Evolutionary conservation across 129 eudicot genomes (phyloP), one percentile per base, ranked within the genome.

Genomic region (Glebionis coronaria): DNA sequence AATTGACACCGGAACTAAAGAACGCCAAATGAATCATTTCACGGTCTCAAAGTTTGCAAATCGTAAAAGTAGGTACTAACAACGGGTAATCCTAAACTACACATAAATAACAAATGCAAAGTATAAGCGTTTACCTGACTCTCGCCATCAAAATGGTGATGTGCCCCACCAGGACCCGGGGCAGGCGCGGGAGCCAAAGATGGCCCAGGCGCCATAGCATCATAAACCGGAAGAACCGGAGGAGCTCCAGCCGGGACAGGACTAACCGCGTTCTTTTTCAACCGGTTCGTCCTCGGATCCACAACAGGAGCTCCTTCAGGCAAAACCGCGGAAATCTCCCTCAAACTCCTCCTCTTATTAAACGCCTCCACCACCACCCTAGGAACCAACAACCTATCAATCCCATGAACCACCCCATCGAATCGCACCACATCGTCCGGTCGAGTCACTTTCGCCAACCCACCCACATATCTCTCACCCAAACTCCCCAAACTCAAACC

Each of bases 181-280:
- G 98, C 98, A 0, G 98, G 98, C 0, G 98, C 96, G 25, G 96
- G 96, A 19, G 98, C 96, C 2, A 85, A 76, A 14, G 97, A 82
- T 0, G 95, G 95, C 5, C 98, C 98, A 0, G 98, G 96, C 0
- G 98, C 96, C 80, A 85, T 13, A 8, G 98, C 98, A 52, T 77
- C 83, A 55, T 49, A 81, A 4, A 92, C 71, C 18, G 96, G 98
- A 0, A 92, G 68, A n/a, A 60, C 88, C 16, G 97, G 97, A 6
- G 96, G 76, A 3, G 91, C 50, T 0, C 96, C 98, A 46, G 72
- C 83, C 0, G 90, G 86, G 14, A 53, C 84, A 4, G 86, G 87
- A 6, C 68, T 4, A 12, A 76, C 74, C 1, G 83, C 64, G 45
- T 81, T 81, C 53, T 79, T 35, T 35, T 35, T 80, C 54, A 85